Conservation (phyloP, 2,329 filamentous ascomycete species). For the Endothia cerciana region DNA sequence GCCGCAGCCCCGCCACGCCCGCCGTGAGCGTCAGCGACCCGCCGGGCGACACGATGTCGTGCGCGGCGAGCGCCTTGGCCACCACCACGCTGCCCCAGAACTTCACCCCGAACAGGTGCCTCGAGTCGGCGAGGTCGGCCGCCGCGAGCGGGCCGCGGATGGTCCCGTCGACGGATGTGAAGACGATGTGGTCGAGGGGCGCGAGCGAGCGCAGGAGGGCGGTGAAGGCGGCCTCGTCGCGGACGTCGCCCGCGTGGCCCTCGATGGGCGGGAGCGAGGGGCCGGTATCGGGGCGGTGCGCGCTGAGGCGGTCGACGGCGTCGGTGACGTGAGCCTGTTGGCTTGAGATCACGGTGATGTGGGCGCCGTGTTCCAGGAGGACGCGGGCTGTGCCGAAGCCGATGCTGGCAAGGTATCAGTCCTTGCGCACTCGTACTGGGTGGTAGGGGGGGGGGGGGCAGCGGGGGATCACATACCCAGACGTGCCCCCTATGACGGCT, state of each 20-base stretch:
- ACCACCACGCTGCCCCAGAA: conserved; percentile 44
- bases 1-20: conserved; percentile 40
- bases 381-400: conserved; percentile 44
- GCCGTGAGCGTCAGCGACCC: conserved; percentile 45
- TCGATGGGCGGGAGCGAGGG: conserved; percentile 27
- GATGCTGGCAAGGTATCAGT: conserved; percentile 35
- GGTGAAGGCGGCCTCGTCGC: conserved; percentile 40
- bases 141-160: conserved; percentile 42
- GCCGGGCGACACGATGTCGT: conserved; percentile 42
- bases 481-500: conserved; percentile 43
- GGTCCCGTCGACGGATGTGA: conserved; percentile 44
- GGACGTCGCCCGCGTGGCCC: conserved; percentile 41
- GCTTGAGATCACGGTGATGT: conserved; percentile 42
- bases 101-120: conserved; percentile 44
- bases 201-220: conserved; percentile 38
- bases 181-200: conserved; percentile 44
- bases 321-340: conserved; percentile 37
- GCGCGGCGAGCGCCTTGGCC: conserved; percentile 42
- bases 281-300: background rate
- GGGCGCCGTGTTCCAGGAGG: conserved; percentile 41
- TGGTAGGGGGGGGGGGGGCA: too few species aligned
- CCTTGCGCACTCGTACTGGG: background rate
- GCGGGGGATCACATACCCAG: conserved; percentile 34
- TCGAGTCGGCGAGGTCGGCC: conserved; percentile 40
- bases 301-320: conserved; percentile 38